Conservation (phyloP, 1,284 basidiomycete genomes). For the Cutaneotrichosporon daszewskae region DNA sequence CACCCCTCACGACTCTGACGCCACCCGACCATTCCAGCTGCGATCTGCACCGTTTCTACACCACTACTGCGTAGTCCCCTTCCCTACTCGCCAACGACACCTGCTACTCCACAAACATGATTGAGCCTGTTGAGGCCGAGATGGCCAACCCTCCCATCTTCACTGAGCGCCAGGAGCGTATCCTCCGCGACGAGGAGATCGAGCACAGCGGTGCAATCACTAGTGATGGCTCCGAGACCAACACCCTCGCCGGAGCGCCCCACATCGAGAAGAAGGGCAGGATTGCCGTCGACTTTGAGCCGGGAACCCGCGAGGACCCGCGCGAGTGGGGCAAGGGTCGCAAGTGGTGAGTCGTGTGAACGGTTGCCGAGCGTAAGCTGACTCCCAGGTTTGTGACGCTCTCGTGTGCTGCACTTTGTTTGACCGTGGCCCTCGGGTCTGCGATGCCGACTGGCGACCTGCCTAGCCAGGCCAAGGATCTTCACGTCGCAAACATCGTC, state of each 20-base stretch:
- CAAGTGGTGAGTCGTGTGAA: constrained; percentile 28
- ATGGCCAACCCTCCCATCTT: constrained; percentile 34
- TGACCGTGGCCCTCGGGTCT: constrained; percentile 45
- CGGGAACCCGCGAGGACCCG: constrained; percentile 27
- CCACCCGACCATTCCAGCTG: not conserved
- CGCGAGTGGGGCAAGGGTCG: constrained; percentile 30
- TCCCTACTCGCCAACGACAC: not conserved
- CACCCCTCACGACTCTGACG: not conserved
- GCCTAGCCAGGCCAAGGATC: constrained; percentile 33
- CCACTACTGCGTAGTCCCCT: not conserved
- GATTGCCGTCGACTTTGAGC: constrained; percentile 31
- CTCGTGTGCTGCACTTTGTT: constrained; percentile 28
- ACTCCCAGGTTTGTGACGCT: constrained; percentile 27
- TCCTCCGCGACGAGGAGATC: constrained; percentile 21
- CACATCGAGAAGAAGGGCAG: constrained; percentile 10
- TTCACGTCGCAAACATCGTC: constrained; percentile 46
- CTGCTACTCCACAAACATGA: constrained; percentile 20
- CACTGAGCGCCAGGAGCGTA: constrained; percentile 23
- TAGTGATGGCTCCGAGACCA: constrained; percentile 1
- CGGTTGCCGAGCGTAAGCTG: not conserved
- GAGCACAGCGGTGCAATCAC: constrained; percentile 16
- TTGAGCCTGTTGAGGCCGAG: constrained; percentile 38
- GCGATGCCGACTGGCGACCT: constrained; percentile 50
- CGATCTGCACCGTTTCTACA: too few species aligned
- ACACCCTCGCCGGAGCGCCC: constrained; percentile 2